A percentile compares a stretch with the other conserved stretches of the same genome.
phyloP scores from a whole-genome alignment of 768 basidiomycete genomes.

The Austroboletus festivus region DNA sequence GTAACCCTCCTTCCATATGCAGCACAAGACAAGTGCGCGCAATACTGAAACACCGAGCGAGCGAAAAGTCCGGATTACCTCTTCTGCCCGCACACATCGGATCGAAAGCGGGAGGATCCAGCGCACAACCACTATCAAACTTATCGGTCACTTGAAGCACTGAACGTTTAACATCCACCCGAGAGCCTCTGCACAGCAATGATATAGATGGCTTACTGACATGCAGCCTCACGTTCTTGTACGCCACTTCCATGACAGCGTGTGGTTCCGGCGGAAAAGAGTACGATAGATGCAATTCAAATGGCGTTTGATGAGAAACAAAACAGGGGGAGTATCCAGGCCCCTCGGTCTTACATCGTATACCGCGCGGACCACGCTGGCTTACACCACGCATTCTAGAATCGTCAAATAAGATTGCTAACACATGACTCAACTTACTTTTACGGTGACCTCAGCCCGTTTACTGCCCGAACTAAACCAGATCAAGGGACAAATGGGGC shows the following conservation, averaged over 20 bases:
- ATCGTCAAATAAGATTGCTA: not conserved
- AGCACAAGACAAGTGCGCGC: no score
- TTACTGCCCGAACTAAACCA: not conserved
- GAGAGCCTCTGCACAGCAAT: not conserved
- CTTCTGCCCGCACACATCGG: no score
- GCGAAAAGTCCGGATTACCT: not conserved
- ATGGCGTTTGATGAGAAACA: not conserved
- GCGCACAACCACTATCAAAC: not conserved
- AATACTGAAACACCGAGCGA: no score
- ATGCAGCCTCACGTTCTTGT: not conserved
- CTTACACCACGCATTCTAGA: not conserved
- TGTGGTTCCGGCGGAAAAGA: not conserved
- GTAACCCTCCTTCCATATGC: no score
- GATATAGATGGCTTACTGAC: no score
- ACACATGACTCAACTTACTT: no score
- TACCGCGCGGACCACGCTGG: not conserved
- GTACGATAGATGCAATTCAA: not conserved
- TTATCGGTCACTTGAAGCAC: no score
- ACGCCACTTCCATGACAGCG: no score
- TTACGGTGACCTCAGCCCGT: not conserved
- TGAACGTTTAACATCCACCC: no score
- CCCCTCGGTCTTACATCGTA: slow-evolving; percentile 7
- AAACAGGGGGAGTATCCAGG: not conserved
- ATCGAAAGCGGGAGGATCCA: not conserved
- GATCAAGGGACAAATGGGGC: not conserved